Conservation (phyloP, 2,329 filamentous ascomycete species). For the Zymoseptoria crescenta region DNA sequence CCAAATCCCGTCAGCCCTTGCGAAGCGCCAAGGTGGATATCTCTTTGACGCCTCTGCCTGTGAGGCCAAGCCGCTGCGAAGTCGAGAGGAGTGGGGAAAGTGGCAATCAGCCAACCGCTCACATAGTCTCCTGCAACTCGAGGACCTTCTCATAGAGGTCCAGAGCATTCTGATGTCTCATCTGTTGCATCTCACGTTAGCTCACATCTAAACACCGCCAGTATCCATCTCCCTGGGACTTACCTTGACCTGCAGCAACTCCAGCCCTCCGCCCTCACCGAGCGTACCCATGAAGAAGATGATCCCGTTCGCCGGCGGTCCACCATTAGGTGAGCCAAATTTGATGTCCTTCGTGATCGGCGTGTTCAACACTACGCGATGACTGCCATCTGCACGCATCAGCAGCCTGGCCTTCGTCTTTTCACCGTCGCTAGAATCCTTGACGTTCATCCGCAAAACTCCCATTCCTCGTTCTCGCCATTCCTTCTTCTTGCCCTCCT, state of each 20-base stretch:
- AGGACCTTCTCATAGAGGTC: constrained; percentile 41
- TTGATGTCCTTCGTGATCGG: constrained; percentile 70
- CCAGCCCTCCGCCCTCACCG: constrained; percentile 43
- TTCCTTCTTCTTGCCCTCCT: constrained; percentile 41
- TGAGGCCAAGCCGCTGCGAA: not conserved
- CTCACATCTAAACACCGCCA: not conserved
- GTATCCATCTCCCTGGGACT: constrained; percentile 15
- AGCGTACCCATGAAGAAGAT: constrained; percentile 56
- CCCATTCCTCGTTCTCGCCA: constrained; percentile 90
- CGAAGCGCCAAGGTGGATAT: no score
- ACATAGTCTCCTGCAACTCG: constrained; percentile 35
- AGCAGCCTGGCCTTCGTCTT: constrained; percentile 61
- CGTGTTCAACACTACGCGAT: constrained; percentile 80
- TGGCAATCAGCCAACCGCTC: constrained; percentile 1
- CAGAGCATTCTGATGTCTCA: constrained; percentile 36
- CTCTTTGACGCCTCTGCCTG: not conserved
- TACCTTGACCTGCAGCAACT: constrained; percentile 52
- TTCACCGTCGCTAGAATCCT: constrained; percentile 46
- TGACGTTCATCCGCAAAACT: constrained; percentile 74
- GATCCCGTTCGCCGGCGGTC: constrained; percentile 62
- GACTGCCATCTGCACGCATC: constrained; percentile 84
- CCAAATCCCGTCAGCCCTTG: no score
- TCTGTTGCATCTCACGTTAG: constrained; percentile 24
- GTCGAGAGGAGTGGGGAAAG: not conserved
- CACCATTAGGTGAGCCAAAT: constrained; percentile 57